Evolutionary conservation across 2,329 filamentous ascomycete genomes (phyloP), one percentile per base, ranked within the genome.

Genomic region (Pezicula carpinea): DNA sequence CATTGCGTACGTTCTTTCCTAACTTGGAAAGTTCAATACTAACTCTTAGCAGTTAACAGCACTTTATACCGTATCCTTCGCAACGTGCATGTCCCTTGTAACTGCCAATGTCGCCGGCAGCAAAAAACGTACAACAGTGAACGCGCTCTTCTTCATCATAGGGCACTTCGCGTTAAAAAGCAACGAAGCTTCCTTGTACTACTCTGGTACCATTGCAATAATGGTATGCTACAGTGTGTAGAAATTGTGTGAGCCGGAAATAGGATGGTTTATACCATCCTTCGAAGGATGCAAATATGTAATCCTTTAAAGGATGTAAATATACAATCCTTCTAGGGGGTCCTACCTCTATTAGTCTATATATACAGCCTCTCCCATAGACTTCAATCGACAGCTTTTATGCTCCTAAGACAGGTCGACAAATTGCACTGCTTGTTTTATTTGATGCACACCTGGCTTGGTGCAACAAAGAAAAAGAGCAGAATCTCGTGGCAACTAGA

Each of bases 131-230:
- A 79, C 79, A 0, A 70, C 76, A 36, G 71, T 79, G 34, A 80
- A 83, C 71, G 77, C 75, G 0, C 64, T 83, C 1, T 84, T 77
- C 68, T 81, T 83, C 52, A 83, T 86, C 46, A 70, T 85, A 56
- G 83, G 81, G 0, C 82, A 81, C 0, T 61, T 84, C 1, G 68
- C 85, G 0, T 85, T 85, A 64, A 71, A 69, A 51, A 65, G 69
- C 13, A 67, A 68, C 6, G 76, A 83, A 40, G 75, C 77, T 0
- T 82, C 81, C 0, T 57, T 63, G 5, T 85, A 85, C 53, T 69
- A 67, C 2, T 74, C 43, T 13, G 43, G 15, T 6, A 45, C 21
- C 14, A 31, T 39, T 18, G 33, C 43, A 5, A 19, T 38, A 3
- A 13, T 38, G 6, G 21, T 43, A 43, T 34, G n/a, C n/a, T n/a